A percentile compares a stretch with the other conserved stretches of the same genome.
These are phyloP conservation scores for Cryptococcus hybrid DNA, from an alignment of 1,284 basidiomycete species.

Conservation along the genomic window DNA sequence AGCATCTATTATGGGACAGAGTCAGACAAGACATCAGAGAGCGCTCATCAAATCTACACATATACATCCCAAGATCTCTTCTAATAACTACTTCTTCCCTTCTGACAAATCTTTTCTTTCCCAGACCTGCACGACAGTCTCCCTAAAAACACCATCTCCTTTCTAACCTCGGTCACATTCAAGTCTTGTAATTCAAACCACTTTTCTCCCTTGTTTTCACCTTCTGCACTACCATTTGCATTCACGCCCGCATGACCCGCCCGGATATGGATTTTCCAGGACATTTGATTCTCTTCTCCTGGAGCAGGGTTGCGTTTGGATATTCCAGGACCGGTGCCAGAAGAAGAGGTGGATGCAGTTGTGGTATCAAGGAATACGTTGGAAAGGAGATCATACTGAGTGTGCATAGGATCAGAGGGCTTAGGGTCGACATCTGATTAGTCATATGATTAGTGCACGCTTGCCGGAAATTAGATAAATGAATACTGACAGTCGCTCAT, in stretches of 20 bases:
- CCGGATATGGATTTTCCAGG: conserved; percentile 89
- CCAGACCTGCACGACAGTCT: conserved; percentile 84
- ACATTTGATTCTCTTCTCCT: conserved; percentile 34
- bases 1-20: no score
- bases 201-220: conserved; percentile 76
- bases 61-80: no score
- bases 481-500: conserved; percentile 74
- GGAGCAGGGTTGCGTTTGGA: conserved; percentile 20
- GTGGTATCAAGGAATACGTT: conserved; percentile 91
- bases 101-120: conserved; percentile 44
- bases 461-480: conserved; percentile 10
- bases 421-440: conserved; percentile 70
- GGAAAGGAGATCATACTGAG: conserved; percentile 89
- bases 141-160: conserved; percentile 97
- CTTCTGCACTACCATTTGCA: conserved; percentile 44
- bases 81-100: conserved; percentile 2
- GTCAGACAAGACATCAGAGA: no score
- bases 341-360: conserved; percentile 77
- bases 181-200: conserved; percentile 98
- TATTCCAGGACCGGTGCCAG: conserved; percentile 30
- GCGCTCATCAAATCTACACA: no score
- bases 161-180: conserved; percentile 90
- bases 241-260: conserved; percentile 47
- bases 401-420: conserved; percentile 57
- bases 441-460: conserved; percentile 3